Conservation (phyloP, 208 protist species). For the Blechomonas ayalai region DNA sequence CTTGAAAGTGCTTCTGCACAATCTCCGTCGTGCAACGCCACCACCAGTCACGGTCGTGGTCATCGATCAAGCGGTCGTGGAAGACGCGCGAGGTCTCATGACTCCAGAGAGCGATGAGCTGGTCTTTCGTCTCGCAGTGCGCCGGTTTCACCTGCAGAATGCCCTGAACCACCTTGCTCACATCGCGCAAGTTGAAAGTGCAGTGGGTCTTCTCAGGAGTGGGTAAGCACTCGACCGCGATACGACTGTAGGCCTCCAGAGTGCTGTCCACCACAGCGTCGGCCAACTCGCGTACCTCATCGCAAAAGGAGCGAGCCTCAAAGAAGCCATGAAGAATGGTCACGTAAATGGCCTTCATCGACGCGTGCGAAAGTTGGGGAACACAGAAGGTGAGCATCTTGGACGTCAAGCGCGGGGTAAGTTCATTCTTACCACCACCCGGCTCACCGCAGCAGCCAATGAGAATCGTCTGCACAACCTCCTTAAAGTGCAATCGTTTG, state of each 20-base stretch:
- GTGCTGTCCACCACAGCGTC: constrained; percentile 85
- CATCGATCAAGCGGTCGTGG: constrained; percentile 93
- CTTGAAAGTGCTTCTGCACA: constrained; percentile 50
- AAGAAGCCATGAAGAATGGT: constrained; percentile 91
- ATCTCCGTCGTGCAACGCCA: constrained; percentile 65
- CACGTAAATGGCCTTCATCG: constrained; percentile 90
- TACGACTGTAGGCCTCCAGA: constrained; percentile 90
- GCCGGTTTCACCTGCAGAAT: constrained; percentile 84
- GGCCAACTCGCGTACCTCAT: constrained; percentile 34
- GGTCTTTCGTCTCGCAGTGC: constrained; percentile 33
- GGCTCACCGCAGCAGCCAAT: constrained; percentile 91
- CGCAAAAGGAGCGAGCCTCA: constrained; percentile 24
- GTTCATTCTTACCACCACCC: constrained; percentile 91
- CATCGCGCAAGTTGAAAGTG: constrained; percentile 98
- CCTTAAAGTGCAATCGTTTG: constrained; percentile 90
- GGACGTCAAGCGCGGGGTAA: constrained; percentile 88
- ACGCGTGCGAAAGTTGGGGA: constrained; percentile 75
- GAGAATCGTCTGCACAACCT: constrained; percentile 83
- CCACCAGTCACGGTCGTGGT: constrained; percentile 89
- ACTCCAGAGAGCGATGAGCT: constrained; percentile 87
- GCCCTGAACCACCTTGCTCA: constrained; percentile 95
- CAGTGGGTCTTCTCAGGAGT: constrained; percentile 97
- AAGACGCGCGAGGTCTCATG: constrained; percentile 96
- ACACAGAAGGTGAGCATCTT: constrained; percentile 90
- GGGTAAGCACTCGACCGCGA: constrained; percentile 90